Evolutionary conservation across 2,329 filamentous ascomycete genomes (phyloP).

Genomic region (Xylariomycetidae sp.): DNA sequence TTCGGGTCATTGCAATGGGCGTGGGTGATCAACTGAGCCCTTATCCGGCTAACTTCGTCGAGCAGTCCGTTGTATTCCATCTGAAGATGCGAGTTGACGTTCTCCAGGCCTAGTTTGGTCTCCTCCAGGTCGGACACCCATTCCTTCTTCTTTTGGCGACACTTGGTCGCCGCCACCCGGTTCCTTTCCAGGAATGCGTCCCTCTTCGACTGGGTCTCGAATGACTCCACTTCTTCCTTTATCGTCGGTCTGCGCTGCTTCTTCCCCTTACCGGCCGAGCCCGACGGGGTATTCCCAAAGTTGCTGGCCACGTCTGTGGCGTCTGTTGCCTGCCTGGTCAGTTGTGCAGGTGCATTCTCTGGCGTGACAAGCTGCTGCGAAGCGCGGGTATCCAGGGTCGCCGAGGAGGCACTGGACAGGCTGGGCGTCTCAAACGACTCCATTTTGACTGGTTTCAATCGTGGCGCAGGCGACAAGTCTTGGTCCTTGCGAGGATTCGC

Average conservation of each 20-base stretch:
- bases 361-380: conserved; percentile 20
- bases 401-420: conserved; percentile 21
- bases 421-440: conserved; percentile 16
- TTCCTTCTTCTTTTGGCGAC: conserved; percentile 60
- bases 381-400: conserved; percentile 17
- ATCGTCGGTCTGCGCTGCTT: conserved; percentile 18
- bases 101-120: conserved; percentile 37
- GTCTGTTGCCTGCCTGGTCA: conserved; percentile 3
- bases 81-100: conserved; percentile 35
- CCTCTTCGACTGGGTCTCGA: conserved; percentile 37
- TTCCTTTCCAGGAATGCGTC: conserved; percentile 63
- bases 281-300: conserved; percentile 1
- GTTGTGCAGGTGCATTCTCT: conserved; percentile 7
- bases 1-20: conserved; percentile 46
- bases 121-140: conserved; percentile 46
- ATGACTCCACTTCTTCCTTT: conserved; percentile 11
- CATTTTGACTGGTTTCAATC: conserved; percentile 9
- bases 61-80: conserved; percentile 36
- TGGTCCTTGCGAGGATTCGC: conserved; percentile 8
- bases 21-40: conserved; percentile 46
- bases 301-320: not conserved
- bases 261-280: conserved; percentile 14
- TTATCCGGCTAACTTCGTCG: conserved; percentile 40
- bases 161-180: conserved; percentile 66
- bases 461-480: conserved; percentile 7